Conservation (phyloP, 2,329 filamentous ascomycete genomes). For the Clarireedia homoeocarpa region DNA sequence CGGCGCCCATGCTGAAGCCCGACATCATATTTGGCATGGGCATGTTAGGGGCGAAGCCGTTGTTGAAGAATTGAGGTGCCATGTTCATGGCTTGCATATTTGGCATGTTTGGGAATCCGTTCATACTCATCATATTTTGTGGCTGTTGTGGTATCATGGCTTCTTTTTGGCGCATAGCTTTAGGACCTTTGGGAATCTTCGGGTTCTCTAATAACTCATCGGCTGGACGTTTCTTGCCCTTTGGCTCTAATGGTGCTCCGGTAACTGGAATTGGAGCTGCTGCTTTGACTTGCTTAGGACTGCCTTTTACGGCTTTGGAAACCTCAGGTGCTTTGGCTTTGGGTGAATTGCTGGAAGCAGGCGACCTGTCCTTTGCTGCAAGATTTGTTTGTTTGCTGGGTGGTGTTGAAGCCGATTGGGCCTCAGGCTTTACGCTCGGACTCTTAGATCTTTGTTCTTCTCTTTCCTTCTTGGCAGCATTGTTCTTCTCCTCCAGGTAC, state of each 20-base stretch:
- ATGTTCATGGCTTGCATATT: slow-evolving; percentile 18
- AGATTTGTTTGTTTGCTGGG: slow-evolving; percentile 23
- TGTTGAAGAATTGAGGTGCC: slow-evolving; percentile 12
- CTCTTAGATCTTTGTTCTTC: slow-evolving; percentile 38
- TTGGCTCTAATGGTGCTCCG: slow-evolving; percentile 6
- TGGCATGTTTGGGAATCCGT: slow-evolving; percentile 26
- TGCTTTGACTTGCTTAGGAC: slow-evolving; percentile 13
- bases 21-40: slow-evolving; percentile 27
- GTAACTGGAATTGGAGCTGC: not conserved
- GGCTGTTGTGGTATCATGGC: slow-evolving; percentile 32
- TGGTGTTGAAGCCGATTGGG: slow-evolving; percentile 15
- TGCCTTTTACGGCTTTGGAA: slow-evolving; percentile 17
- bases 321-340: not conserved
- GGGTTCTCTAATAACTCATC: slow-evolving; percentile 62
- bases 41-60: not conserved
- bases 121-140: slow-evolving; percentile 34
- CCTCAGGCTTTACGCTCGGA: slow-evolving; percentile 31
- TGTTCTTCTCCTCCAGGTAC: slow-evolving; percentile 54
- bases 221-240: slow-evolving; percentile 69
- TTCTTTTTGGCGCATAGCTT: slow-evolving; percentile 50
- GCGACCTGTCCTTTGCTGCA: slow-evolving; percentile 17
- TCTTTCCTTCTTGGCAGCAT: slow-evolving; percentile 32
- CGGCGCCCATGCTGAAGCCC: slow-evolving; percentile 32
- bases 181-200: slow-evolving; percentile 56
- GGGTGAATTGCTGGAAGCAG: slow-evolving; percentile 29